phyloP scores from a whole-genome alignment of 2,329 filamentous ascomycete species.

The Fusarium lateritium region DNA sequence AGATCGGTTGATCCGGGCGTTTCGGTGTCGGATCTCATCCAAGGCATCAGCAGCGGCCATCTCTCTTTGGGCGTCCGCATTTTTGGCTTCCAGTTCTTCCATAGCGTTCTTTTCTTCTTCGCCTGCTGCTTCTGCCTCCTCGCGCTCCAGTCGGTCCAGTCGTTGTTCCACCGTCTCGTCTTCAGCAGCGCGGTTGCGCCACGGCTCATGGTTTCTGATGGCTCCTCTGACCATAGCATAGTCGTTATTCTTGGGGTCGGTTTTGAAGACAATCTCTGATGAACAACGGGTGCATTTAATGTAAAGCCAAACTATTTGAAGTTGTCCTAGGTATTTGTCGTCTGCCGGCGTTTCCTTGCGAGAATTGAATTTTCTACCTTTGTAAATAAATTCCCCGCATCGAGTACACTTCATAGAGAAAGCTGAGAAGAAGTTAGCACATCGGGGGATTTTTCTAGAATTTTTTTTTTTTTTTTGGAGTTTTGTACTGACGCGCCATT shows the following conservation, averaged over 20 bases:
- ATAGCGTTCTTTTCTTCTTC: constrained; percentile 88
- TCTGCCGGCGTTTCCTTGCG: constrained; percentile 91
- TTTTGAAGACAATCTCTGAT: constrained; percentile 91
- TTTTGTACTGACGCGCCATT: constrained; percentile 5
- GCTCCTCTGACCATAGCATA: constrained; percentile 87
- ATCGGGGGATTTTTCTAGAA: too few relatives aligned
- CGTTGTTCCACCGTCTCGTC: constrained; percentile 90
- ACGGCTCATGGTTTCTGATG: constrained; percentile 93
- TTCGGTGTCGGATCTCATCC: constrained; percentile 93
- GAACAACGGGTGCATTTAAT: constrained; percentile 90
- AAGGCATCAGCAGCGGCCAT: constrained; percentile 97
- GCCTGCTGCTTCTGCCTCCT: constrained; percentile 75
- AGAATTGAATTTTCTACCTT: constrained; percentile 95
- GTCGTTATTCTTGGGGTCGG: constrained; percentile 95
- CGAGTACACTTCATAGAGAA: constrained; percentile 61
- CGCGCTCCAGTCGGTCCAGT: constrained; percentile 84
- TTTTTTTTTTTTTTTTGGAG: too few relatives aligned
- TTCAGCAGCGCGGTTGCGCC: constrained; percentile 75
- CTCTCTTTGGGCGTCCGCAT: constrained; percentile 90
- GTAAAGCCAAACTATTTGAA: constrained; percentile 81
- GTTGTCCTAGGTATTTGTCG: constrained; percentile 84
- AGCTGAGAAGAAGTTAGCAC: constrained; percentile 3
- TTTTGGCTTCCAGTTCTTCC: constrained; percentile 95
- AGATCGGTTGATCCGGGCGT: constrained; percentile 87
- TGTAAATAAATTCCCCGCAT: constrained; percentile 86